Base-by-base conservation (phyloP, 352 stramenopile genomes). In the Phytophthora pisi region DNA sequence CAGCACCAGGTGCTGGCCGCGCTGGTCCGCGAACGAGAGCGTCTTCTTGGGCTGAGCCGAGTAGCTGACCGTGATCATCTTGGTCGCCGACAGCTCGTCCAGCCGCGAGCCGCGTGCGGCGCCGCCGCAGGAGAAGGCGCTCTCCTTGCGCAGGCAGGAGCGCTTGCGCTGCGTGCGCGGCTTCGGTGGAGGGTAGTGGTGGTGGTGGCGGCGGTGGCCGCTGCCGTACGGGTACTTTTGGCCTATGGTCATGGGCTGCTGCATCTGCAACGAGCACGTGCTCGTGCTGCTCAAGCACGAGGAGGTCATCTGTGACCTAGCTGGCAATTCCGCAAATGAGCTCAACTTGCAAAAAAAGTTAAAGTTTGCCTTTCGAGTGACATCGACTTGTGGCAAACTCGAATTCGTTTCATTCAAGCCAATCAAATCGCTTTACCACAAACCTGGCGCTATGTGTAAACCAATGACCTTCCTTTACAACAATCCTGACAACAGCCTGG, bases 21-120 rank as follows among this genome's bases (percentile, higher is more conserved):
- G 70, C 51, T 90, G 79, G 61, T 90, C 81, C 0, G 81, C 81
- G 60, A 90, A 90, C 56, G 76, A 86, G 1, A 90, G 68, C 38
- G 66, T 63, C 58, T 90, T 90, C 68, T 90, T 89, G 64, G 65
- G 69, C 40, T 61, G 36, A 5, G 50, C 40, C 23, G 62, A 68
- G 40, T 73, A 80, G 54, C 74, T 70, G 40, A 87, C 65, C 28
- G 75, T 76, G 64, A 78, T 64, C 43, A 53, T 64, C 36, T 66
- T 73, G 53, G 58, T 74, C 46, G 75, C 26, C 49, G 69, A 81
- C 43, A 80, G 51, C 26, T 80, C 73, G 31, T 79, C 71, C 31
- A 70, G 57, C 16, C 70, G 69, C 18, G 59, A 79, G 47, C 58
- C 58, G 36, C 43, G 57, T 8, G 51, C 23, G 28, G 70, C 57